Percentiles rank a stretch among this genome's conserved stretches.
Evolutionary conservation across 208 protist genomes (phyloP).

Genomic region (Crithidia thermophila): DNA sequence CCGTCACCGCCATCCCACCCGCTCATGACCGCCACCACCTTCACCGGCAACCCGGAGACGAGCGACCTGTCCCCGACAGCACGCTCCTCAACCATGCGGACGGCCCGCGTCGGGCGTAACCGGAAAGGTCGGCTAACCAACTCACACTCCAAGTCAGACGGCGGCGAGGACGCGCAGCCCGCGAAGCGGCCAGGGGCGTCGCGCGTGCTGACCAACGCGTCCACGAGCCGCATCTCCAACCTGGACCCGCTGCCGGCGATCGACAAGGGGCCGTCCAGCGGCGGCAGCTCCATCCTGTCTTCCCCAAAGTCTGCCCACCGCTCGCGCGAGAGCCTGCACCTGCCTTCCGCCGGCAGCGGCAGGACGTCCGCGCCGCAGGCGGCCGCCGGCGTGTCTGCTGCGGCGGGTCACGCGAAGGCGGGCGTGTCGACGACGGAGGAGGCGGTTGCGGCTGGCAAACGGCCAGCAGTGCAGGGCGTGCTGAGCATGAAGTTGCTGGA

Average conservation of each 20-base stretch:
- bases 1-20: no score
- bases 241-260: conserved; percentile 3
- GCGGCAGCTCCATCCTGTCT: not conserved
- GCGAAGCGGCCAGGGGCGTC: not conserved
- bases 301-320: not conserved
- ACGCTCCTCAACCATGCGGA: no score
- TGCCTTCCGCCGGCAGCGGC: no score
- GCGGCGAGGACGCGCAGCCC: not conserved
- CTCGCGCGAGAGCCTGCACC: not conserved
- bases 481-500: not conserved
- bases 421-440: not conserved
- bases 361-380: no score
- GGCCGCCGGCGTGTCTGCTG: no score
- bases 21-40: no score
- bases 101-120: no score
- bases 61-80: not conserved
- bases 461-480: not conserved
- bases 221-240: not conserved
- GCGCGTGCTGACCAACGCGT: not conserved
- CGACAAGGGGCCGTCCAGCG: not conserved
- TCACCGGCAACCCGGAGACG: no score
- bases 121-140: no score
- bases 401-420: not conserved
- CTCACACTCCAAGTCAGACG: no score
- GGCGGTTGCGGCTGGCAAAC: not conserved